Conservation (phyloP, 31 red algal species). For the Odonthalia washingtoniensis region DNA sequence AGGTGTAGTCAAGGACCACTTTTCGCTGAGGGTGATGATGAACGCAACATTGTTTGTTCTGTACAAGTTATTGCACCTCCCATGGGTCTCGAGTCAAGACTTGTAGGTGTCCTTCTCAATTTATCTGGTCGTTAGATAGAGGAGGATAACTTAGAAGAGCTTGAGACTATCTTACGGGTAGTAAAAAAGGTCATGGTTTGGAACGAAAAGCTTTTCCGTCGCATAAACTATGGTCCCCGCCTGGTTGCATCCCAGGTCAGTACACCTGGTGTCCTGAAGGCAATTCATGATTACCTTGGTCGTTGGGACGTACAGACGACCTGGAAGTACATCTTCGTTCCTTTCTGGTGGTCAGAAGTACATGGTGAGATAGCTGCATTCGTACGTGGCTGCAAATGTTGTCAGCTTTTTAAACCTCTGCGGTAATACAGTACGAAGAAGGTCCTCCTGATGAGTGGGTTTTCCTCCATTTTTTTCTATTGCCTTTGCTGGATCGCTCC, state of each 20-base stretch:
- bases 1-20: neutral
- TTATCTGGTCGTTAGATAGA: neutral
- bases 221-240: too few relatives aligned
- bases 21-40: neutral
- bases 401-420: neutral
- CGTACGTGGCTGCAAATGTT: neutral
- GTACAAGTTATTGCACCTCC: neutral
- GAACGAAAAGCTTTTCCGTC: too few relatives aligned
- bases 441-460: neutral
- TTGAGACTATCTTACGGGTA: neutral
- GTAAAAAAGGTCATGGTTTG: constrained; percentile 21
- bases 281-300: constrained; percentile 33
- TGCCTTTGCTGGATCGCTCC: neutral
- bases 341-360: constrained; percentile 45
- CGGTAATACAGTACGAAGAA: neutral
- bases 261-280: too few relatives aligned
- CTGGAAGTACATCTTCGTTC: neutral
- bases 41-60: neutral
- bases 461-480: neutral
- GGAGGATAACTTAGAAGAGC: neutral
- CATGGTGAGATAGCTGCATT: constrained; percentile 17
- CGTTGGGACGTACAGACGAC: constrained; percentile 31
- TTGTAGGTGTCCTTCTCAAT: neutral
- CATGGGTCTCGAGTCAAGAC: neutral
- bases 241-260: too few relatives aligned